Evolutionary conservation across 2,329 filamentous ascomycete species (phyloP), one percentile per base, ranked within the genome.

Genomic region (Orbilia blumenaviensis): DNA sequence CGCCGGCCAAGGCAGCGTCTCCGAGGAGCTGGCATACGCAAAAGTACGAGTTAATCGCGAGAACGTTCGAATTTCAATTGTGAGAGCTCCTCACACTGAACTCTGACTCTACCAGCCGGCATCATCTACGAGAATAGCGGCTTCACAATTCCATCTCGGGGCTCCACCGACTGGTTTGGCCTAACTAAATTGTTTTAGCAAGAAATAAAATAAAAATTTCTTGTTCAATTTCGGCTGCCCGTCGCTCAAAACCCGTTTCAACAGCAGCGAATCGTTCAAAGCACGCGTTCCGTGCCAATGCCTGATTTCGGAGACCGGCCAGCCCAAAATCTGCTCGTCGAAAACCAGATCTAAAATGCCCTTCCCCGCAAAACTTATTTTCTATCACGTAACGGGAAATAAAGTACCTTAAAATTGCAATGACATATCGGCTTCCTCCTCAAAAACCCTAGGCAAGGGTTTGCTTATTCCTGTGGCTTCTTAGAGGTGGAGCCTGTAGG

Each of bases 371-470:
- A 75, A 68, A 68, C 38, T 29, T 34, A 25, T 23, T 72, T 66
- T 72, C 60, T 52, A 74, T 74, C 69, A 75, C 71, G 71, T 75
- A 75, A 75, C 63, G 41, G 69, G 69, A 74, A 67, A 56, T 46
- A 44, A 74, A 60, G 44, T 16, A 50, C 50, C 61, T 66, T 56
- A 46, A 36, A 36, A 41, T 38, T 52, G 25, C 27, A 64, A 62
- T 72, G 60, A 62, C 54, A 62, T 69, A 46, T 64, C 61, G 61
- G 61, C 61, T 64, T 64, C 42, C 32, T 36, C 42, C 60, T 63
- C 32, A 21, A 50, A 56, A 52, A 18, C 48, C 21, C 21, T 50
- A 38, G 14, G 14, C 27, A 14, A 32, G 16, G 32, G 23, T 10
- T 73, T 74, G 61, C 69, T 74, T 74, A 66, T 74, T 74, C 38